Evolutionary conservation across 805 yeast genomes (phyloP), one percentile per base, ranked within the genome.

Genomic region (Starmerella vitae): DNA sequence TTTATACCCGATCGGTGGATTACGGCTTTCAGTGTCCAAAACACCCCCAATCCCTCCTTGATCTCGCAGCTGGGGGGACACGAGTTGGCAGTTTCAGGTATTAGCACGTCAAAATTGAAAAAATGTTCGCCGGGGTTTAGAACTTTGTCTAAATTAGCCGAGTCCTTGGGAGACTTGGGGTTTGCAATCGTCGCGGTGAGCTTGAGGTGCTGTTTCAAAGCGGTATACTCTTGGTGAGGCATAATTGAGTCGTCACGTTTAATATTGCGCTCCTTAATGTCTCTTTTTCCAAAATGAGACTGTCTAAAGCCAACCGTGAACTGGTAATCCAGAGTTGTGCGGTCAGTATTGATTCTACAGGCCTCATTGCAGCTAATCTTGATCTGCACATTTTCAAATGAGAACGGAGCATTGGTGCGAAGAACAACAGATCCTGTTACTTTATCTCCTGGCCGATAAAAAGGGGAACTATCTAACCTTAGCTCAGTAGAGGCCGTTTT

Each of bases 281-380:
- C 30, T 12, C 30, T n/a, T 13, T 27, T 27, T 27, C 30, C 30
- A 8, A 27, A 13, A 14, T 27, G 14, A n/a, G 30, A 17, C 14
- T 27, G 7, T 27, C 30, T 7, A 13, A 12, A n/a, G 7, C 30
- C 30, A 6, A 27, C 30, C 7, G 6, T 17, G 17, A 27, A 27
- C 7, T 27, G 17, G 30, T 27, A 27, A 6, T 27, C 14, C 30
- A 27, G 10, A 6, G 28, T 27, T 6, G 17, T 27, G 14, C 30
- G 30, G 14, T 27, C 30, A 7, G 30, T 27, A 13, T 13, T 10
- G 7, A 27, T 26, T 6, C 40, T 36, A 5, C 30, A 36, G 15
- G 7, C 31, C 34, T 40, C 44, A 15, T 40, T 40, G 37, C 44
- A 40, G 9, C 34, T 37, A 12, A 40, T 22, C 18, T 40, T 40